A percentile compares a stretch with the other conserved stretches of the same genome.
phyloP scores from a whole-genome alignment of 352 stramenopile species.

The Pythium periplocum region DNA sequence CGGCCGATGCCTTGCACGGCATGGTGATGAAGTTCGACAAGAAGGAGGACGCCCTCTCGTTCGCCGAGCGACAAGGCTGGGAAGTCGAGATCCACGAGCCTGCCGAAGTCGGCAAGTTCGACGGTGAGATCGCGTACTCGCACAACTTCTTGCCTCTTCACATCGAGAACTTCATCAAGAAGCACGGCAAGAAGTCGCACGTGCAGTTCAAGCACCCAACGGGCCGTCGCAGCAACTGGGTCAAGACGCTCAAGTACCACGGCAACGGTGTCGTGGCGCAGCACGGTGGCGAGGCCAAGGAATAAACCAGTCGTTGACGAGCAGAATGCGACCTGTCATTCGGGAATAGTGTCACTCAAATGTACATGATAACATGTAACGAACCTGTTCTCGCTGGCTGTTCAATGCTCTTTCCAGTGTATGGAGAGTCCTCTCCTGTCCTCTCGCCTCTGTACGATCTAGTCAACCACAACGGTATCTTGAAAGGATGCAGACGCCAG shows the following conservation, averaged over 20 bases:
- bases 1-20: slow-evolving; percentile 81
- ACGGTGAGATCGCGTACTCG: slow-evolving; percentile 80
- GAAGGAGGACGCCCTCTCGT: slow-evolving; percentile 74
- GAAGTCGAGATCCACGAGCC: slow-evolving; percentile 81
- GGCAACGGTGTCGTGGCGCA: slow-evolving; percentile 72
- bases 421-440: no score
- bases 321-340: no score
- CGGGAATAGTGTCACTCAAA: no score
- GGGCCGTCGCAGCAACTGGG: slow-evolving; percentile 77
- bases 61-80: slow-evolving; percentile 86
- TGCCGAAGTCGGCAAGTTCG: slow-evolving; percentile 55
- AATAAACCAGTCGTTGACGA: slow-evolving; percentile 17
- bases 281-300: slow-evolving; percentile 73
- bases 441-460: no score
- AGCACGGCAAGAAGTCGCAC: slow-evolving; percentile 70
- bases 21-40: slow-evolving; percentile 88
- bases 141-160: slow-evolving; percentile 81
- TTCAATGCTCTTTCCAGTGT: no score
- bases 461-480: no score
- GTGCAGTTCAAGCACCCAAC: slow-evolving; percentile 76
- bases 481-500: no score
- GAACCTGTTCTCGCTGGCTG: no score
- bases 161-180: slow-evolving; percentile 74
- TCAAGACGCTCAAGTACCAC: slow-evolving; percentile 87
- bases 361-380: no score